Conservation (phyloP, 495 filamentous ascomycete species). For the Bacidia rubella region DNA sequence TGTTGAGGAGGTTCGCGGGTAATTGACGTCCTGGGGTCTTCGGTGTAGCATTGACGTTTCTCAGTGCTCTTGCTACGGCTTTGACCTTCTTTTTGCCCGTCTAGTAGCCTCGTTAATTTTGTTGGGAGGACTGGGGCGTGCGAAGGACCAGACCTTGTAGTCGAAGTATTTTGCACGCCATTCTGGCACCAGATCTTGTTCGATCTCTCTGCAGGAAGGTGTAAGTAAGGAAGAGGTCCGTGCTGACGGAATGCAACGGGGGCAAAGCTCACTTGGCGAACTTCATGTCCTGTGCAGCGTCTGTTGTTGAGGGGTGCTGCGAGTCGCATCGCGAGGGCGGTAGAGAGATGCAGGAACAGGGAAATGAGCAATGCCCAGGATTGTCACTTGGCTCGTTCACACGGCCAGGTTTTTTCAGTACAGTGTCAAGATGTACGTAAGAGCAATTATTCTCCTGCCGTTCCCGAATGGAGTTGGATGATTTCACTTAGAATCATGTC, state of each 20-base stretch:
- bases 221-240: conserved; percentile 16
- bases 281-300: conserved; percentile 34
- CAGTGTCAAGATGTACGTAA: conserved; percentile 3
- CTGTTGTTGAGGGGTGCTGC: conserved; percentile 2
- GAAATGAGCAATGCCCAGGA: neutral
- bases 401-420: neutral
- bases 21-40: conserved; percentile 30
- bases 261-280: conserved; percentile 43
- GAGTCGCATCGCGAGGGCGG: conserved; percentile 14
- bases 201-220: conserved; percentile 48
- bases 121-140: neutral
- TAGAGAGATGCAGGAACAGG: neutral
- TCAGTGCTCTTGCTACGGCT: conserved; percentile 55
- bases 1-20: conserved; percentile 17
- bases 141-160: conserved; percentile 54
- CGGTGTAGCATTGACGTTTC: conserved; percentile 43
- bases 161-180: conserved; percentile 87
- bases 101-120: conserved; percentile 20
- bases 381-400: neutral
- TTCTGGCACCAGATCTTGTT: conserved; percentile 79
- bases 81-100: conserved; percentile 84
- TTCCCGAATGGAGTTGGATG: neutral
- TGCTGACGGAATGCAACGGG: neutral
- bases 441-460: neutral
- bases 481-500: neutral